Conservation (phyloP, 2,329 filamentous ascomycete genomes). For the Venturia nashicola region DNA sequence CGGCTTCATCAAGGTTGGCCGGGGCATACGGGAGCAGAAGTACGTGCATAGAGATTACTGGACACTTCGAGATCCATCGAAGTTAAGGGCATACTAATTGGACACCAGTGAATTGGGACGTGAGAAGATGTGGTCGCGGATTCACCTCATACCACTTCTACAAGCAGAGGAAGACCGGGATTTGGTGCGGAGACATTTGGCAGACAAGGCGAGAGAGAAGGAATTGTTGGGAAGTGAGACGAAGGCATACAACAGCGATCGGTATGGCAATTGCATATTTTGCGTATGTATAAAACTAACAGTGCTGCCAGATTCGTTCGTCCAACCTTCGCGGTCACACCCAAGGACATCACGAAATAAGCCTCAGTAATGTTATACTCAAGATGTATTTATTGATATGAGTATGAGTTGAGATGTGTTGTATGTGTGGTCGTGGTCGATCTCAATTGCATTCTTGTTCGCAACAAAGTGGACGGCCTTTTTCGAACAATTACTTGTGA, state of each 20-base stretch:
- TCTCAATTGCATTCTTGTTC: background rate
- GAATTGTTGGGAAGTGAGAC: slow-evolving; percentile 73
- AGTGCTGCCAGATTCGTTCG: slow-evolving; percentile 55
- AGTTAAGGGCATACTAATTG: background rate
- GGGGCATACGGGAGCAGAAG: slow-evolving; percentile 85
- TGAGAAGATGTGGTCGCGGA: slow-evolving; percentile 97
- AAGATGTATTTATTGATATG: background rate
- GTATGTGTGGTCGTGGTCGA: background rate
- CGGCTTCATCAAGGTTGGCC: slow-evolving; percentile 77
- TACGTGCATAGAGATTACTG: slow-evolving; percentile 34
- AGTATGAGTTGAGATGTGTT: background rate
- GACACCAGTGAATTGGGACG: slow-evolving; percentile 71
- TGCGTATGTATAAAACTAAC: slow-evolving; percentile 12
- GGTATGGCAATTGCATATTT: slow-evolving; percentile 43
- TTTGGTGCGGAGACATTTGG: slow-evolving; percentile 73
- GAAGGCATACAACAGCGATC: slow-evolving; percentile 77
- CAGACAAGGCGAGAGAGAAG: slow-evolving; percentile 83
- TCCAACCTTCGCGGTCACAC: slow-evolving; percentile 66
- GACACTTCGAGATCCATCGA: background rate
- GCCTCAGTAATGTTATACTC: background rate
- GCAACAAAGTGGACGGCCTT: background rate
- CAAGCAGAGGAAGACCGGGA: slow-evolving; percentile 97
- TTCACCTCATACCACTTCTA: slow-evolving; percentile 84
- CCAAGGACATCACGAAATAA: slow-evolving; percentile 22
- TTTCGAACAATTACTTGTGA: background rate